A percentile compares a stretch with the other conserved stretches of the same genome.
Evolutionary conservation across 768 basidiomycete genomes (phyloP).

Genomic region (Tylopilus sp.): DNA sequence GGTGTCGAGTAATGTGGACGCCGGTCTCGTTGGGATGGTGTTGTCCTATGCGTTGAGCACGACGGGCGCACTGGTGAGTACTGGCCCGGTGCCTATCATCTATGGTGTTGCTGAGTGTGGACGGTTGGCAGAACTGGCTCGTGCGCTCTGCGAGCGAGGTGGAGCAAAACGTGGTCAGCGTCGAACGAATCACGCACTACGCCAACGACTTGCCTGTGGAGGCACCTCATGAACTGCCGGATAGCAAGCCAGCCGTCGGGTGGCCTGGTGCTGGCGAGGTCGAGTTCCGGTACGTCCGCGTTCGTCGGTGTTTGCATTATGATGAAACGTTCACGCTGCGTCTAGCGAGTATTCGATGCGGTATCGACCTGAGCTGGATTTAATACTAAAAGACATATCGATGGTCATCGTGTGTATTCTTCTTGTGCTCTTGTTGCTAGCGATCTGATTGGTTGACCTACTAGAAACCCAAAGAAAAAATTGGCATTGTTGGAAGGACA

Average conservation of each 20-base stretch:
- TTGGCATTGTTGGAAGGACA: slow-evolving; percentile 86
- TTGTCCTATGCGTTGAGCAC: slow-evolving; percentile 82
- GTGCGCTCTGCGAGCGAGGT: slow-evolving; percentile 83
- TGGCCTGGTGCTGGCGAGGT: slow-evolving; percentile 81
- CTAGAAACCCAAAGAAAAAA: slow-evolving; percentile 74
- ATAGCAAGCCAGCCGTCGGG: slow-evolving; percentile 43
- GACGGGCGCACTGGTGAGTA: slow-evolving; percentile 71
- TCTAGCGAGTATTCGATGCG: slow-evolving; percentile 65
- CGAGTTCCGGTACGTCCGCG: slow-evolving; percentile 59
- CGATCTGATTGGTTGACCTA: slow-evolving; percentile 5
- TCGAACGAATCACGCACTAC: slow-evolving; percentile 85
- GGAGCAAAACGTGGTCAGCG: slow-evolving; percentile 87
- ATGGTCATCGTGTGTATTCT: slow-evolving; percentile 55
- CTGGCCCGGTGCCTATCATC: neutral
- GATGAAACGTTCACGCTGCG: neutral
- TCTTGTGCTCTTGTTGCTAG: neutral
- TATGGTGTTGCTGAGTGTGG: neutral
- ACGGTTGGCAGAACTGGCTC: slow-evolving; percentile 62
- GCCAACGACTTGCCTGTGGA: slow-evolving; percentile 63
- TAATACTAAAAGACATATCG: slow-evolving; percentile 73
- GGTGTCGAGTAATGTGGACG: slow-evolving; percentile 76
- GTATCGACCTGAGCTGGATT: slow-evolving; percentile 78
- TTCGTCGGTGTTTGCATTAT: neutral
- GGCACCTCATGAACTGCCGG: slow-evolving; percentile 67
- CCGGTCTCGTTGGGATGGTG: slow-evolving; percentile 83